phyloP scores from a whole-genome alignment of 2,329 filamentous ascomycete genomes.

The Incumbomyces delicatus region DNA sequence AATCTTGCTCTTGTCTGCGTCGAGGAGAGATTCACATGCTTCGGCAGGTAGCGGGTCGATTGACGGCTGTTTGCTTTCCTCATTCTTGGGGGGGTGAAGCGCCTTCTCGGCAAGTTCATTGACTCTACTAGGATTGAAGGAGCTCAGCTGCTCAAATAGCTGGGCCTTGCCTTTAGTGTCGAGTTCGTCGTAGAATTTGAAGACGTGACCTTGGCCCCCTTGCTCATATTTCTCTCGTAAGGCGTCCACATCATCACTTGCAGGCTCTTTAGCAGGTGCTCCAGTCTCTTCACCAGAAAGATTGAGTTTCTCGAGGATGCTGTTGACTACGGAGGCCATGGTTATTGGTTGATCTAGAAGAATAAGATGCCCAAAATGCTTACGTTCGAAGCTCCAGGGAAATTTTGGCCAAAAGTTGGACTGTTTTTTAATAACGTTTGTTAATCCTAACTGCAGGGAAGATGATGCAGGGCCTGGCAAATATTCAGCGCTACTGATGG shows the following conservation, averaged over 20 bases:
- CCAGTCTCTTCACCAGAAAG: constrained; percentile 26
- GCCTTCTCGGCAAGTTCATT: constrained; percentile 77
- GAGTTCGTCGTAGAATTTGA: constrained; percentile 79
- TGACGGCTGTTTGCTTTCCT: constrained; percentile 38
- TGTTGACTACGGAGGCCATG: constrained; percentile 40
- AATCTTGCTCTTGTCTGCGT: constrained; percentile 69
- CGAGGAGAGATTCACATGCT: constrained; percentile 81
- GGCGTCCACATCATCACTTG: constrained; percentile 54
- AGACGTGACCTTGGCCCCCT: constrained; percentile 71
- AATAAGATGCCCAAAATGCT: constrained; percentile 14
- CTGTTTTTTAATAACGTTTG: too few species aligned
- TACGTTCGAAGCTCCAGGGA: neutral
- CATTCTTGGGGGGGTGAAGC: constrained; percentile 61
- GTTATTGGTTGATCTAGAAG: constrained; percentile 31
- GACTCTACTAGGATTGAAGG: constrained; percentile 77
- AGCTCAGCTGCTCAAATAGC: constrained; percentile 71
- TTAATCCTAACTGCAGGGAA: too few species aligned
- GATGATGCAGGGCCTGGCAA: too few species aligned
- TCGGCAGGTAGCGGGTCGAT: constrained; percentile 83
- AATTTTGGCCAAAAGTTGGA: too few species aligned
- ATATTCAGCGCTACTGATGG: too few species aligned
- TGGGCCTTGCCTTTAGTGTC: constrained; percentile 60
- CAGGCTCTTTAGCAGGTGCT: constrained; percentile 41
- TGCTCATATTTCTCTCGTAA: constrained; percentile 64
- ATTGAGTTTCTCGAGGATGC: constrained; percentile 39